Base-by-base conservation (phyloP, 2,329 filamentous ascomycete species). In the Venturia carpophila region DNA sequence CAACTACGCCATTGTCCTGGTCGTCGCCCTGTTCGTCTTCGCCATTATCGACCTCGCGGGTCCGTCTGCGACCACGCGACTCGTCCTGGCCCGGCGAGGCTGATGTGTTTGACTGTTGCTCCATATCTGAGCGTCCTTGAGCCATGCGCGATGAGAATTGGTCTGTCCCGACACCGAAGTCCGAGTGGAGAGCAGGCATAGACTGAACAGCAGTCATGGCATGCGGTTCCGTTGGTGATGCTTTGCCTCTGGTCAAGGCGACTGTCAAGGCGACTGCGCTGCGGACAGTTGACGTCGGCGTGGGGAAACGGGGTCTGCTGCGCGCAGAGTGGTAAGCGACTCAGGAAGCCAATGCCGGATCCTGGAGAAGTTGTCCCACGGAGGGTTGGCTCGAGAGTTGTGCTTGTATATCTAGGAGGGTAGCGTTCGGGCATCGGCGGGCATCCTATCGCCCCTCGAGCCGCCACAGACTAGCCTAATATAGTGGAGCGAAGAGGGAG, bases 1-100 rank as follows among this genome's bases (percentile, higher is more conserved):
- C 69, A 13, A 43, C 21, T 11, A 11, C 61, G 34, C 65, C 67
- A 24, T 58, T 73, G 7, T 70, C 68, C 7, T 65, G 66, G 6
- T 72, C 72, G 34, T 71, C 73, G 21, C 66, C 67, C 49, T 68
- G 71, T 52, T 71, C 69, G 60, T 69, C 67, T 41, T 71, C 72
- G 45, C 67, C 73, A 60, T 70, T 71, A 17, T 68, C 71, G 41
- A 73, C 72, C 68, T 74, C 73, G 65, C 75, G 69, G 45, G 74
- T 74, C 67, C 75, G 73, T 62, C 75, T 73, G 34, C 75, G 71
- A 49, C 75, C 75, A 67, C 75, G 71, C 47, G 68, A 67, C 60
- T 75, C 74, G 65, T 71, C 73, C 63, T 70, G 55, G 27, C 19
- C 19, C 42, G 63, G 63, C 30, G 63, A 64, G 47, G 45, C 47